Base-by-base conservation (phyloP, 164 flowering plant genomes). In the Vitis riparia region DNA sequence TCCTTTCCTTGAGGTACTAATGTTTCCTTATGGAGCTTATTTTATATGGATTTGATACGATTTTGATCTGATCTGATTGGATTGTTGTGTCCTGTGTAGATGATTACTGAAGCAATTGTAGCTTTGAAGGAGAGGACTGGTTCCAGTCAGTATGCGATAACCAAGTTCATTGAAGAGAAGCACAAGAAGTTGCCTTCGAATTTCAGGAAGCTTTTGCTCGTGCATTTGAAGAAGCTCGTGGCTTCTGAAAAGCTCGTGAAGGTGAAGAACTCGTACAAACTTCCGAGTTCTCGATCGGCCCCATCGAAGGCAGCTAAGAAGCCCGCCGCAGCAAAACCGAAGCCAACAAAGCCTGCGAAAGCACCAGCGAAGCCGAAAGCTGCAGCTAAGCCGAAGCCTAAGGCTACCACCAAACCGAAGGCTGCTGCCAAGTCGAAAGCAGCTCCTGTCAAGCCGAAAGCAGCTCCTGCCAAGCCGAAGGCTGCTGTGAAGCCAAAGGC, bases 1-100 rank as follows among this genome's bases (percentile, higher is more conserved):
- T 66, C 76, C 89, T 10, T 87, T 80, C 68, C 51, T 75, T 16
- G 82, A 85, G 86, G 91, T 87, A 79, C 5, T 23, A 37, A 37
- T 6, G 7, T 37, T 37, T 37, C 44, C 7, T 37, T 37, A 23
- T 23, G 27, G 27, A 6, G 44, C 7, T 37, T 37, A 37, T 37
- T 37, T 6, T 37, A 0, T 37, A 37, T 37, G 44, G 44, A 19
- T 5, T 7, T 2, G 13, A 30, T 47, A 63, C 27, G 15, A 11
- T 52, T 74, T 68, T 44, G 13, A 19, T 57, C 56, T 53, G 53
- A 60, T 57, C 52, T 37, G 70, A 12, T 29, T 59, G 37, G 11
- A 13, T n/a, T 60, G 48, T 55, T 60, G 55, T 64, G 30, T 60
- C 55, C 47, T 9, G 17, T 74, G 62, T 55, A 83, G 86, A 83